Evolutionary conservation across 805 yeast genomes (phyloP).

Genomic region (Myxozyma vanderwaltii): DNA sequence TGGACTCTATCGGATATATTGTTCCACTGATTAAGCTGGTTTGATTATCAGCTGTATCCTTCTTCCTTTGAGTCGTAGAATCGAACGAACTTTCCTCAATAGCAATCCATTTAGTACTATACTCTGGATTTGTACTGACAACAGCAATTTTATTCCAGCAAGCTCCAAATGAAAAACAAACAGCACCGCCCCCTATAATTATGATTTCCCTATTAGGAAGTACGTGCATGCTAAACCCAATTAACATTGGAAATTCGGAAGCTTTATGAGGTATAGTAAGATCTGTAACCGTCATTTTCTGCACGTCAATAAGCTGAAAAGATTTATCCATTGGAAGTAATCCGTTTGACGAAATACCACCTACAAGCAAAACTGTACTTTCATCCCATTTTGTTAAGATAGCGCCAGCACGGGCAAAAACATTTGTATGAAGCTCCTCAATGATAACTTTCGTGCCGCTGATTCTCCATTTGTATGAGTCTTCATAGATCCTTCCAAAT

Average conservation of each 20-base stretch:
- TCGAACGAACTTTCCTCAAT: not conserved
- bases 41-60: not conserved
- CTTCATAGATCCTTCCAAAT: constrained; percentile 18
- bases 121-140: not conserved
- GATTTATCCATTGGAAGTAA: constrained; percentile 14
- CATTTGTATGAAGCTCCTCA: constrained; percentile 30
- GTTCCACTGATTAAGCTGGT: not conserved
- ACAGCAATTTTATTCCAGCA: constrained; percentile 47
- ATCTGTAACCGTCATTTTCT: not conserved
- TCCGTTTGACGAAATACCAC: constrained; percentile 27
- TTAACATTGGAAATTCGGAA: constrained; percentile 25
- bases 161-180: constrained; percentile 79
- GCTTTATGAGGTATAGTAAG: not conserved
- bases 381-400: constrained; percentile 49
- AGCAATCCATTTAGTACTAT: not conserved
- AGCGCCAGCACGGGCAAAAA: constrained; percentile 30
- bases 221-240: constrained; percentile 26
- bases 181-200: constrained; percentile 75
- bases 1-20: not conserved
- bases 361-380: constrained; percentile 42
- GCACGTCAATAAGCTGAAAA: constrained; percentile 6
- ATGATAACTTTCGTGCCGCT: constrained; percentile 37
- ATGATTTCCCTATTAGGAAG: constrained; percentile 43
- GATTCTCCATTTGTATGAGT: constrained; percentile 32
- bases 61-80: not conserved